Base-by-base conservation (phyloP, 768 basidiomycete species). In the Panaeolus papilionaceus region DNA sequence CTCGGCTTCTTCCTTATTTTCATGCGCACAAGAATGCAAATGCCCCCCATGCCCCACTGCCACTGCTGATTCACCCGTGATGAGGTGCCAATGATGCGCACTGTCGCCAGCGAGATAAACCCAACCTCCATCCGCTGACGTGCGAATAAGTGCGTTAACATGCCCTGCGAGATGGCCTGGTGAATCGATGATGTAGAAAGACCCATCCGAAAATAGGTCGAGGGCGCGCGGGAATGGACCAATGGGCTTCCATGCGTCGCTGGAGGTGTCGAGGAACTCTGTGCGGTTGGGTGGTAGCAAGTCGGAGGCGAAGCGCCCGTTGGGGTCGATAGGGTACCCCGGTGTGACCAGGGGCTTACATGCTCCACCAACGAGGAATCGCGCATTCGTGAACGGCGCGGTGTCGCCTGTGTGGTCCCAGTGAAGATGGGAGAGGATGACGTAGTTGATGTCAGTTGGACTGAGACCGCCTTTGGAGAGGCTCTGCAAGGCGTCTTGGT, bases 81-180 rank as follows among this genome's bases (percentile, higher is more conserved):
- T 73, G 62, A 89, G 76, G 14, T 82, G 78, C 79, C 81, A 81
- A 72, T 87, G 84, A 70, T 89, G 88, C 3, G 85, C 88, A 66
- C 84, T 83, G 71, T 89, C 88, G 0, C 84, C 86, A 2, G 78
- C 86, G 14, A 89, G 79, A 69, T 82, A 85, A 16, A 89, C 78
- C 88, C 88, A 89, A 1, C 76, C 82, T 11, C 86, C 86, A 20
- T 83, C 80, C 1, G 82, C 65, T 18, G 85, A 87, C 3, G 86
- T 88, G 61, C 88, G 86, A 6, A 79, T 86, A 11, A 88, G 81
- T 40, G 85, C 67, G 68, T 85, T 87, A 66, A 89, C 69, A 65
- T 90, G 88, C 0, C 89, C 89, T 0, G 77, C 74, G 38, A 87
- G 72, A 72, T 90, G 88, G 0, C 89, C 88, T 1, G 87, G 81